phyloP scores from a whole-genome alignment of 768 basidiomycete genomes.

The Coprinopsis sp. region DNA sequence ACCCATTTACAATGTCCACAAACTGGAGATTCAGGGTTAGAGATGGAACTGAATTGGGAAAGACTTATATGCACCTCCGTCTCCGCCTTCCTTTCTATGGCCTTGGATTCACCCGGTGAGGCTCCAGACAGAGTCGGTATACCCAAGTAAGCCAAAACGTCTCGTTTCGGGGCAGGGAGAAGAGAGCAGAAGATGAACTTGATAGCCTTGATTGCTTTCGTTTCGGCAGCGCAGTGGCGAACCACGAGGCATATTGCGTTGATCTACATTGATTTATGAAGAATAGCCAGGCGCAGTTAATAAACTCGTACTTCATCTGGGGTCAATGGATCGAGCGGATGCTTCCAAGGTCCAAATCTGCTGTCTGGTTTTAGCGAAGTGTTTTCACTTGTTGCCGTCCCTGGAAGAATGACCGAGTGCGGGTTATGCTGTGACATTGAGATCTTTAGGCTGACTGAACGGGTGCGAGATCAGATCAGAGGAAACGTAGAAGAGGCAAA shows the following conservation, averaged over 20 bases:
- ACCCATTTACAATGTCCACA: constrained; percentile 74
- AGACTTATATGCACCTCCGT: too few relatives aligned
- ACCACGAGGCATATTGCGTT: constrained; percentile 56
- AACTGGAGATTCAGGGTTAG: too few relatives aligned
- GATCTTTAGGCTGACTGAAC: too few relatives aligned
- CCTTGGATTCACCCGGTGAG: constrained; percentile 43
- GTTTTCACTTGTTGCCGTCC: too few relatives aligned
- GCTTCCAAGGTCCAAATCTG: constrained; percentile 23
- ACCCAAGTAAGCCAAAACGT: constrained; percentile 72
- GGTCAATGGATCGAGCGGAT: constrained; percentile 66
- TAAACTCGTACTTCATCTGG: constrained; percentile 50
- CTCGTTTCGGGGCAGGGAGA: constrained; percentile 69
- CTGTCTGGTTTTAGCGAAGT: too few relatives aligned
- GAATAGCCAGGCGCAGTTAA: neutral
- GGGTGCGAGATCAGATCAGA: too few relatives aligned
- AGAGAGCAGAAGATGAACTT: constrained; percentile 69
- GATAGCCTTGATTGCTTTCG: constrained; percentile 60
- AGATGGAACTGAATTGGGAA: too few relatives aligned
- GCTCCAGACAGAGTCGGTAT: constrained; percentile 63
- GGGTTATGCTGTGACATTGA: too few relatives aligned
- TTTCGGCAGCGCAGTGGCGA: constrained; percentile 45
- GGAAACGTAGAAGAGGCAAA: too few relatives aligned
- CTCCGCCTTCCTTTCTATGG: constrained; percentile 59
- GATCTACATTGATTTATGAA: constrained; percentile 41
- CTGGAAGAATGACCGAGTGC: too few relatives aligned